phyloP scores from a whole-genome alignment of 2,329 filamentous ascomycete genomes.

The Diaporthe citriasiana region DNA sequence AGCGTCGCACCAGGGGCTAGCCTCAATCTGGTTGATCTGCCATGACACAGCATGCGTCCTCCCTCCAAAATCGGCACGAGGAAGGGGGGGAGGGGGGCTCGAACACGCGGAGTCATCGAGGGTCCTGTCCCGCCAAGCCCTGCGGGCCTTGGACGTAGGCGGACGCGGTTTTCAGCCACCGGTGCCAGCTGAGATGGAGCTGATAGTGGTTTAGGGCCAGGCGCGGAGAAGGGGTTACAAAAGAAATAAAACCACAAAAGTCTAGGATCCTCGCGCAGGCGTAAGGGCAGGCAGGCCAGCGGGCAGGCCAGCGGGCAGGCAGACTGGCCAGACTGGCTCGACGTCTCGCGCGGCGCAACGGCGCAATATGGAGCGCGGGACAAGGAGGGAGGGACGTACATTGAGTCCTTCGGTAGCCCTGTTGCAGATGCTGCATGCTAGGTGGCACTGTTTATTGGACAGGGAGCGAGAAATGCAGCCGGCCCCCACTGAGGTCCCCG shows the following conservation, averaged over 20 bases:
- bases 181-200: constrained; percentile 28
- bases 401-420: constrained; percentile 16
- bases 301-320: not conserved
- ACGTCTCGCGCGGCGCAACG: constrained; percentile 14
- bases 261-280: constrained; percentile 7
- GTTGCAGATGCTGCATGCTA: constrained; percentile 24
- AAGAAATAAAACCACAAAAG: not conserved
- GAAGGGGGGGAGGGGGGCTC: not conserved
- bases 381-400: constrained; percentile 2
- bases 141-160: constrained; percentile 22
- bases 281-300: not conserved
- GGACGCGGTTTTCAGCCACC: constrained; percentile 29
- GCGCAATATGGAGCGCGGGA: constrained; percentile 7
- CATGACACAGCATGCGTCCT: constrained; percentile 17
- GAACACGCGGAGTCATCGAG: constrained; percentile 16
- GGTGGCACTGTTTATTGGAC: constrained; percentile 3
- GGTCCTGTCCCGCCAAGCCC: constrained; percentile 20
- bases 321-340: constrained; percentile 1
- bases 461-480: constrained; percentile 9
- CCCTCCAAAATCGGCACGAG: constrained; percentile 20
- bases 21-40: not conserved
- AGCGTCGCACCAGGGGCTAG: constrained; percentile 3
- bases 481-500: not conserved
- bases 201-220: constrained; percentile 16
- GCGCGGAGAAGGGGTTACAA: not conserved